Conservation (phyloP, 2,329 filamentous ascomycete species). For the Trichoderma atroviride region DNA sequence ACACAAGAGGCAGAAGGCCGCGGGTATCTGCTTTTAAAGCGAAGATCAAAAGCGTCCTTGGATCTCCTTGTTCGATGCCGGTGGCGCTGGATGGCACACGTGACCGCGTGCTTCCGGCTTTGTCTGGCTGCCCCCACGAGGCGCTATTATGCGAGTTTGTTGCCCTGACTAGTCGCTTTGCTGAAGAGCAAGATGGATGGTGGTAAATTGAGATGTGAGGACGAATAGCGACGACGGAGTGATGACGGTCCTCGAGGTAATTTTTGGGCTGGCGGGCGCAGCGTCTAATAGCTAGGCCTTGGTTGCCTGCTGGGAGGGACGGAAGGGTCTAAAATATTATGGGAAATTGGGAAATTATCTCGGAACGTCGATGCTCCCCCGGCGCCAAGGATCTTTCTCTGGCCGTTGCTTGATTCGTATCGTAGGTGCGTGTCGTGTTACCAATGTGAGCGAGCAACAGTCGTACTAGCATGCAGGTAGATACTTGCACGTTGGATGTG, state of each 20-base stretch:
- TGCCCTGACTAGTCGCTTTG: slow-evolving; percentile 22
- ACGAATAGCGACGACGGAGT: neutral
- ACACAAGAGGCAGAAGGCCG: neutral
- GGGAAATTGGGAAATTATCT: slow-evolving; percentile 24
- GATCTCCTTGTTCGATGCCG: slow-evolving; percentile 2
- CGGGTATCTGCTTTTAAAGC: neutral
- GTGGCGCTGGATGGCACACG: slow-evolving; percentile 20
- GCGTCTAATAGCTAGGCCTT: neutral
- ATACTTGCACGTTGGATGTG: neutral
- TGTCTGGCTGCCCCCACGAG: slow-evolving; percentile 8
- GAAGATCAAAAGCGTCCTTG: neutral
- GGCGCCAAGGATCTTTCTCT: slow-evolving; percentile 20
- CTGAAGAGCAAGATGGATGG: slow-evolving; percentile 8
- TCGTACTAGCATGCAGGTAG: neutral
- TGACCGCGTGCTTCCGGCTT: slow-evolving; percentile 14
- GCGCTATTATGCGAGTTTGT: slow-evolving; percentile 8
- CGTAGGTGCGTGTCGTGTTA: slow-evolving; percentile 18
- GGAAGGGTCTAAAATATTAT: slow-evolving; percentile 25
- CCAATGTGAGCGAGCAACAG: slow-evolving; percentile 3
- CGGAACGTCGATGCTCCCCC: slow-evolving; percentile 21
- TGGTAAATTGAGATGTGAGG: neutral
- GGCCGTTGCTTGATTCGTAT: slow-evolving; percentile 12
- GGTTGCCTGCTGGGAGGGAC: neutral
- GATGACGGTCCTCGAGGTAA: slow-evolving; percentile 1
- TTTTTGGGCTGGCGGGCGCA: neutral